Evolutionary conservation across 2,329 filamentous ascomycete genomes (phyloP).

Genomic region (Phialocephala subalpina): DNA sequence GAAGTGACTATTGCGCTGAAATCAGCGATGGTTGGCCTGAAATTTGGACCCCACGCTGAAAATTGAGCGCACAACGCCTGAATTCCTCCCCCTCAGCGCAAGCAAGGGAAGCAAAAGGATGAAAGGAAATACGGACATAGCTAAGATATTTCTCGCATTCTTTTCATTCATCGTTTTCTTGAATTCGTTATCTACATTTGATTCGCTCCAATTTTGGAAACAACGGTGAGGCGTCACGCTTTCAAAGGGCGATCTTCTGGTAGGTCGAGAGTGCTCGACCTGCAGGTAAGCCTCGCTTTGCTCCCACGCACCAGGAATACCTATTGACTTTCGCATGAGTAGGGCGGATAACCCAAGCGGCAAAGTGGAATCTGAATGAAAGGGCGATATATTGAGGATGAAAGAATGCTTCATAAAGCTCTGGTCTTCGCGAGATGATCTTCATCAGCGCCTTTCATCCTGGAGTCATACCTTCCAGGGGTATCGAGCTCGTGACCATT

Average conservation of each 20-base stretch:
- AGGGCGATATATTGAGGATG: constrained; percentile 6
- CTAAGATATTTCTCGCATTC: background rate
- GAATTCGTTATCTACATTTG: background rate
- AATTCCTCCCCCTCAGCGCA: too few species aligned
- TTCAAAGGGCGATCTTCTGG: constrained; percentile 12
- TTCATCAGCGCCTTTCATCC: background rate
- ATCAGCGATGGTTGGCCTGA: too few species aligned
- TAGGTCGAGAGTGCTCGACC: background rate
- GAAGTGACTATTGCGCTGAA: too few species aligned
- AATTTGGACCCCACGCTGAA: too few species aligned
- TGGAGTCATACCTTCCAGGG: constrained; percentile 5
- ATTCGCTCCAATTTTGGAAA: background rate
- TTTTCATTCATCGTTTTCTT: background rate
- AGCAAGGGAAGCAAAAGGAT: too few species aligned
- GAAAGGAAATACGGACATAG: background rate
- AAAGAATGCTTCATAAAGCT: background rate
- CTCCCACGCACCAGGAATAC: background rate
- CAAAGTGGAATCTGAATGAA: background rate
- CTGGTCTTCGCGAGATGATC: background rate
- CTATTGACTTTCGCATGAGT: background rate
- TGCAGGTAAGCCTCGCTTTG: background rate
- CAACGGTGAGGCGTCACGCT: background rate
- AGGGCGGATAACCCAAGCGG: background rate
- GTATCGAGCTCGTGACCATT: background rate
- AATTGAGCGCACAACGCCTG: too few species aligned